phyloP scores from a whole-genome alignment of 441 rosid species.

The Adansonia grandidieri region DNA sequence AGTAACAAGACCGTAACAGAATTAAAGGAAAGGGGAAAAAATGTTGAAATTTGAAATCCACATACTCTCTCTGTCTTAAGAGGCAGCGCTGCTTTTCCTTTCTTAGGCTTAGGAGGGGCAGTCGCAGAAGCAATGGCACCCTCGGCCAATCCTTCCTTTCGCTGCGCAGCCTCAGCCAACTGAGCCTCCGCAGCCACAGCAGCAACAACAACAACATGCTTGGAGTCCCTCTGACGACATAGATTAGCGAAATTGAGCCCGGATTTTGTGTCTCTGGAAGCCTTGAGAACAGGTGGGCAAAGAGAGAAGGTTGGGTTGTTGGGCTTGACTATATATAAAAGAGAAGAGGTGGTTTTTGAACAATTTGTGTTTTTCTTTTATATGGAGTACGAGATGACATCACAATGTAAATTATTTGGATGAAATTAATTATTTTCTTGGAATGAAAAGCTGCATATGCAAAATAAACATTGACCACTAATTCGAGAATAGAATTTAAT shows the following conservation, averaged over 20 bases:
- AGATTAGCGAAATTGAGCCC: constrained; percentile 20
- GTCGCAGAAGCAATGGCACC: constrained; percentile 41
- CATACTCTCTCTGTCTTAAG: not conserved
- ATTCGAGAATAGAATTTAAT: too few species aligned
- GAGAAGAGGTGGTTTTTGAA: too few species aligned
- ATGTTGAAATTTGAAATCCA: too few species aligned
- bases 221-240: not conserved
- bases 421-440: too few species aligned
- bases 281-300: constrained; percentile 44
- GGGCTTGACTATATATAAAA: constrained; percentile 41
- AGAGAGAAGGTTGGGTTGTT: constrained; percentile 37
- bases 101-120: constrained; percentile 68
- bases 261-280: constrained; percentile 36
- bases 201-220: constrained; percentile 35
- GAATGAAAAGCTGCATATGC: too few species aligned
- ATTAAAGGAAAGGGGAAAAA: too few species aligned
- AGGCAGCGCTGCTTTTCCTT: constrained; percentile 83
- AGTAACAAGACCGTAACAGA: too few species aligned
- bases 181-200: constrained; percentile 63
- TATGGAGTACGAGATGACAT: too few species aligned
- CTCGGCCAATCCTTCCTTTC: constrained; percentile 39
- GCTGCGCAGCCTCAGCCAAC: constrained; percentile 53
- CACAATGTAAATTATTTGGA: too few species aligned
- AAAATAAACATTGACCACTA: too few species aligned
- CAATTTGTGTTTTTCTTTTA: too few species aligned